Evolutionary conservation across 208 protist genomes (phyloP).

Genomic region (Wallacemonas sp.): DNA sequence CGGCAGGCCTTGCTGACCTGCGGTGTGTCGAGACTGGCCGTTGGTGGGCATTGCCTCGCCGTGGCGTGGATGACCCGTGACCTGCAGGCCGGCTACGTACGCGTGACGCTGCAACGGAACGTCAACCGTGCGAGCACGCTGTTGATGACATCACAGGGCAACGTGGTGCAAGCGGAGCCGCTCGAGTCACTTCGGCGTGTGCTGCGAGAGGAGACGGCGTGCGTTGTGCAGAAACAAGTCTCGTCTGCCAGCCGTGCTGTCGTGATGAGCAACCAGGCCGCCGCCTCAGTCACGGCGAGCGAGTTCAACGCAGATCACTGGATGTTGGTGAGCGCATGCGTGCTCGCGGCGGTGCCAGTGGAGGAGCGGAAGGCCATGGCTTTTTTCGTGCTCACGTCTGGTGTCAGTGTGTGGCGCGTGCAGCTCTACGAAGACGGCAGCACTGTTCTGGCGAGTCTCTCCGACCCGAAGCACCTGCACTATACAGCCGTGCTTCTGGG

Average conservation of each 20-base stretch:
- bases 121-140: conserved; percentile 51
- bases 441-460: conserved; percentile 18
- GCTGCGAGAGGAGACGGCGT: not conserved
- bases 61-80: conserved; percentile 57
- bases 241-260: conserved; percentile 6
- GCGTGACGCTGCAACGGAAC: conserved; percentile 57
- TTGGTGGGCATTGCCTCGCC: conserved; percentile 51
- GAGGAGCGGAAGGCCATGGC: conserved; percentile 18
- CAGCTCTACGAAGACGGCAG: conserved; percentile 51
- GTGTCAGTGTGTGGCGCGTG: conserved; percentile 55
- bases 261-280: conserved; percentile 6
- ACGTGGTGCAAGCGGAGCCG: conserved; percentile 37
- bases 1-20: conserved; percentile 53
- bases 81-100: conserved; percentile 26
- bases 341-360: conserved; percentile 40
- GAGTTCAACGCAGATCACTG: conserved; percentile 14
- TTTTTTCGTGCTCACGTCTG: conserved; percentile 64
- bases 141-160: conserved; percentile 44
- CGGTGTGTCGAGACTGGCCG: conserved; percentile 52
- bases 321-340: conserved; percentile 30
- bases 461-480: conserved; percentile 21
- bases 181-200: conserved; percentile 26
- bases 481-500: not conserved
- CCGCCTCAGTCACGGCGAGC: not conserved
- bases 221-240: conserved; percentile 3